These are phyloP conservation scores for Candida multigemmis DNA, from an alignment of 805 yeast species.

Conservation along the genomic window DNA sequence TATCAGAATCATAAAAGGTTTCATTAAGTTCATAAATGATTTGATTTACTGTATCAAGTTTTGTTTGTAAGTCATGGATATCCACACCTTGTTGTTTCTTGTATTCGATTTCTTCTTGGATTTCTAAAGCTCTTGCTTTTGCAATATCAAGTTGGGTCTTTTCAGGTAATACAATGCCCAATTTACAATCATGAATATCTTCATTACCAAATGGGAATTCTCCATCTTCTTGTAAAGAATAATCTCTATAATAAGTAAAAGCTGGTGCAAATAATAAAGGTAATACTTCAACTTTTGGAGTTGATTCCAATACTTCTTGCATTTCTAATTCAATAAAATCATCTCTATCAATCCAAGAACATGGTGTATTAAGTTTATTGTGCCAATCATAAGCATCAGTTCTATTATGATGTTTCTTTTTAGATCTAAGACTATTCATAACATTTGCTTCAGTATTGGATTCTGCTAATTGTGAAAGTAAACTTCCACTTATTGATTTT, in stretches of 20 bases:
- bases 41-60: conserved; percentile 8
- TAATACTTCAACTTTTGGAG: conserved; percentile 34
- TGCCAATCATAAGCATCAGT: no score
- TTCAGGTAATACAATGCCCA: conserved; percentile 46
- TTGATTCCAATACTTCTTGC: conserved; percentile 26
- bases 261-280: conserved; percentile 49
- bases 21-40: no score
- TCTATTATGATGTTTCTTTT: neutral
- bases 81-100: no score
- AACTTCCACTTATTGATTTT: conserved; percentile 24
- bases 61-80: conserved; percentile 12
- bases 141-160: conserved; percentile 42
- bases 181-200: conserved; percentile 56
- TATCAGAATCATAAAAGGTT: no score
- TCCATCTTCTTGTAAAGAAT: conserved; percentile 33
- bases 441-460: neutral
- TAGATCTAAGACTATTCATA: neutral
- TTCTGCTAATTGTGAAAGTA: conserved; percentile 11
- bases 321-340: conserved; percentile 69
- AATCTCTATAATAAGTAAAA: conserved; percentile 52
- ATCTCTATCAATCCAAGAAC: conserved; percentile 63
- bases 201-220: conserved; percentile 54
- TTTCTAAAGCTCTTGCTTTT: conserved; percentile 7
- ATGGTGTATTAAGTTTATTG: no score
- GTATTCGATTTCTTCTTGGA: conserved; percentile 20